Evolutionary conservation across 345 rosid species (phyloP).

Genomic region (Salix suchowensis): DNA sequence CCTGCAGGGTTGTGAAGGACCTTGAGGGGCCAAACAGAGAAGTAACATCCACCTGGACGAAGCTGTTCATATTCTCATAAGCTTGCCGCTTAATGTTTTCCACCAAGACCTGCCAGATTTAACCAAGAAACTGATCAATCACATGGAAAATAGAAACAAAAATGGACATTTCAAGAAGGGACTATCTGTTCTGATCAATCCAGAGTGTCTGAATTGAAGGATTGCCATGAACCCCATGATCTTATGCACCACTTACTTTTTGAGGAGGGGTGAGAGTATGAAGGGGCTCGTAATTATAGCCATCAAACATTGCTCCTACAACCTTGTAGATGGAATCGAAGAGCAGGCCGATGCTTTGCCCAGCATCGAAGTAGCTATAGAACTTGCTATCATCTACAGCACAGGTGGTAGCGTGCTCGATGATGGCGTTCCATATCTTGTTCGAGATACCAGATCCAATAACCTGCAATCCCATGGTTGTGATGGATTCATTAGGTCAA

Average conservation of each 20-base stretch:
- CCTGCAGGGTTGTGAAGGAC: constrained; percentile 26
- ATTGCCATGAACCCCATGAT: not conserved
- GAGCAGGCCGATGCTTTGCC: constrained; percentile 31
- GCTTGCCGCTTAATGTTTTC: constrained; percentile 48
- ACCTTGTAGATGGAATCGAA: constrained; percentile 49
- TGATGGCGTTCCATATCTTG: constrained; percentile 50
- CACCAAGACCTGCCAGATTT: constrained; percentile 30
- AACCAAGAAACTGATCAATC: not conserved
- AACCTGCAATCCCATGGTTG: constrained; percentile 33
- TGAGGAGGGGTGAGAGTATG: constrained; percentile 32
- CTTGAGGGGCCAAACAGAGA: constrained; percentile 25
- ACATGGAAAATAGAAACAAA: not conserved
- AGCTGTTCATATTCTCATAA: constrained; percentile 25
- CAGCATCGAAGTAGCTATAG: constrained; percentile 31
- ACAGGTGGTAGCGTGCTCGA: constrained; percentile 58
- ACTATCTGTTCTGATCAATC: not conserved
- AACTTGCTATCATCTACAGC: constrained; percentile 42
- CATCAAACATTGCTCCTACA: constrained; percentile 38
- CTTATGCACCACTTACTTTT: constrained; percentile 26
- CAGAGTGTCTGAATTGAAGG: not conserved
- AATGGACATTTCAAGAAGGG: not conserved
- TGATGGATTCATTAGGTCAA: constrained; percentile 1
- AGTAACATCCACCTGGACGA: constrained; percentile 19
- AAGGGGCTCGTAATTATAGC: constrained; percentile 16
- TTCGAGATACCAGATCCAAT: constrained; percentile 38